Evolutionary conservation across 2,329 filamentous ascomycete species (phyloP).

Genomic region (Xylariales sp.): DNA sequence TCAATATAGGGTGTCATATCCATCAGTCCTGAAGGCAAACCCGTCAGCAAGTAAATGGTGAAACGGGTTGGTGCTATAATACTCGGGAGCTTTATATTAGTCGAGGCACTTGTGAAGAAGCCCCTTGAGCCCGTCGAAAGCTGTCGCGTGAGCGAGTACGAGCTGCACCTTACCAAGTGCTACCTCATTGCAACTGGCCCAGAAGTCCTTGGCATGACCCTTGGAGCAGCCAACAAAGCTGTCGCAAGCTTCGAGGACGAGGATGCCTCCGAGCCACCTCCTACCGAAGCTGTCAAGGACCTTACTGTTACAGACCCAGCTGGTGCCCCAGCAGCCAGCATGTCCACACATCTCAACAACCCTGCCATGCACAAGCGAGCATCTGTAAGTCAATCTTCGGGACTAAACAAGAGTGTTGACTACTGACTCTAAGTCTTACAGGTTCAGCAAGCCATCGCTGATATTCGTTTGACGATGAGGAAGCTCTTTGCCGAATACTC

Average conservation of each 20-base stretch:
- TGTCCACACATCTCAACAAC: constrained; percentile 86
- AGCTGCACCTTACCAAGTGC: constrained; percentile 84
- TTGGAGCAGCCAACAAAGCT: constrained; percentile 50
- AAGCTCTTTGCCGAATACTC: constrained; percentile 77
- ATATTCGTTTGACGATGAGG: constrained; percentile 53
- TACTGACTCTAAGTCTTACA: no score
- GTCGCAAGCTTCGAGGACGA: constrained; percentile 58
- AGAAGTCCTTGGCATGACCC: constrained; percentile 51
- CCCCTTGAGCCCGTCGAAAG: constrained; percentile 86
- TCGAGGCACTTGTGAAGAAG: constrained; percentile 77
- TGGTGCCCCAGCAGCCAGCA: constrained; percentile 64
- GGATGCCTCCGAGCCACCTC: constrained; percentile 31
- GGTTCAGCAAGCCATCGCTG: constrained; percentile 74
- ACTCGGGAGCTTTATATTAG: constrained; percentile 75
- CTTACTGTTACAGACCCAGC: constrained; percentile 31
- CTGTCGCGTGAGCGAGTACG: constrained; percentile 71
- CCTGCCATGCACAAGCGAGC: constrained; percentile 88
- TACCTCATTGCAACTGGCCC: constrained; percentile 68
- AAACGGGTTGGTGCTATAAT: constrained; percentile 78
- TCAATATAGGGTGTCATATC: constrained; percentile 78
- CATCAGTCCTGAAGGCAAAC: constrained; percentile 57
- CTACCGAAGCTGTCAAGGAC: constrained; percentile 34
- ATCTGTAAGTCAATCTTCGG: no score
- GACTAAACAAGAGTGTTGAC: no score
- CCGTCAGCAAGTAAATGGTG: constrained; percentile 81